Conservation (phyloP, 2,329 filamentous ascomycete species). For the Biscogniauxia sp. region DNA sequence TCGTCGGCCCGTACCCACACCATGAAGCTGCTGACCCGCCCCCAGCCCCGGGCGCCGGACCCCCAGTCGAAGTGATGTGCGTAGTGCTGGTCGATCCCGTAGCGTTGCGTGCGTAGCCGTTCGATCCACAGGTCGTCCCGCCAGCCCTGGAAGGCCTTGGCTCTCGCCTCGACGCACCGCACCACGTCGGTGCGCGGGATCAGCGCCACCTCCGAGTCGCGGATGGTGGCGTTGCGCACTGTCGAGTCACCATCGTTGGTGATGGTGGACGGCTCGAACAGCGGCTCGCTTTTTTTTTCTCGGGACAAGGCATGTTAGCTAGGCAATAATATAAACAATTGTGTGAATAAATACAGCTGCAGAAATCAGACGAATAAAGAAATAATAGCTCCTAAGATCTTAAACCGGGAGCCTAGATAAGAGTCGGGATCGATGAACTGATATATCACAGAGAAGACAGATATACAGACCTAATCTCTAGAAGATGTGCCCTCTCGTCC, state of each 20-base stretch:
- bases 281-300: conserved; percentile 37
- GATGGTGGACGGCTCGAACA: conserved; percentile 50
- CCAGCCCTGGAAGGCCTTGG: conserved; percentile 50
- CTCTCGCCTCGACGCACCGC: conserved; percentile 43
- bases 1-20: conserved; percentile 44
- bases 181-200: conserved; percentile 44
- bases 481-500: conserved; percentile 45
- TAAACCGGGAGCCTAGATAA: not conserved
- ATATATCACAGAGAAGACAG: not conserved
- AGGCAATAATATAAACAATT: not conserved
- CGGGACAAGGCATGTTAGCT: not conserved
- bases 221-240: conserved; percentile 42
- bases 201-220: conserved; percentile 52
- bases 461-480: conserved; percentile 48
- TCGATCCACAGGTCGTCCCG: conserved; percentile 52
- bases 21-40: conserved; percentile 53
- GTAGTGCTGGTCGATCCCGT: conserved; percentile 48
- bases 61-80: conserved; percentile 56
- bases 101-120: conserved; percentile 50
- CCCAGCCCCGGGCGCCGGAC: conserved; percentile 47
- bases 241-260: conserved; percentile 45
- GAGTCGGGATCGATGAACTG: not conserved
- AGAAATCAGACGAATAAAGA: too few relatives aligned
- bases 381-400: too few relatives aligned
- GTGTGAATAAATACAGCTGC: too few relatives aligned